Percentiles rank a stretch among this genome's conserved stretches.
These are phyloP conservation scores for Penicillium italicum DNA, from an alignment of 2,329 filamentous ascomycete species.

Conservation along the genomic window DNA sequence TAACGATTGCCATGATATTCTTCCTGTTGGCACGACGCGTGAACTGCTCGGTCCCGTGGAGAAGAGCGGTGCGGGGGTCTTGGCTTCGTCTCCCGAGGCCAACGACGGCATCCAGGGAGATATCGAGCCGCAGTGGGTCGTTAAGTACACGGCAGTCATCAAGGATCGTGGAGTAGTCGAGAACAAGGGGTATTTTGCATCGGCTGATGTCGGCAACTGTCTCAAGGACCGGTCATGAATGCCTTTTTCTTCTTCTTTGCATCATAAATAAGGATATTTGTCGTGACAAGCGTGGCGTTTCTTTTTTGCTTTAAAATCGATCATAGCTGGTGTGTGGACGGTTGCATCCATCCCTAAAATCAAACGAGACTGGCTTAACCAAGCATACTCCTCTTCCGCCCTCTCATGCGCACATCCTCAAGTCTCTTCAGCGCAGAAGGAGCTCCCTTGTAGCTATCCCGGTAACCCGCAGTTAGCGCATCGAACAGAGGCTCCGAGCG, in stretches of 20 bases:
- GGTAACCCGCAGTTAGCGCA: constrained; percentile 72
- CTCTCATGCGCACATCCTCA: constrained; percentile 89
- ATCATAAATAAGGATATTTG: neutral
- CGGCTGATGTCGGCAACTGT: constrained; percentile 63
- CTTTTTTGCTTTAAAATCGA: constrained; percentile 8
- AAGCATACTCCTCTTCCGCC: constrained; percentile 94
- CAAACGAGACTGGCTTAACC: constrained; percentile 54
- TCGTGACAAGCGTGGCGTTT: constrained; percentile 25
- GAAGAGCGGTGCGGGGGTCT: constrained; percentile 71
- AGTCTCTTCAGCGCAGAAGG: constrained; percentile 71
- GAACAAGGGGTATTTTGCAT: constrained; percentile 96
- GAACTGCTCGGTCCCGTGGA: constrained; percentile 74
- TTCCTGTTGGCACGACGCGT: constrained; percentile 78
- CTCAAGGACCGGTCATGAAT: constrained; percentile 31
- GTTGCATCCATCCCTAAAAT: constrained; percentile 9
- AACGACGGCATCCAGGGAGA: constrained; percentile 66
- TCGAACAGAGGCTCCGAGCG: constrained; percentile 72
- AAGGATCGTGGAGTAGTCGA: constrained; percentile 92
- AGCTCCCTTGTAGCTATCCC: constrained; percentile 69
- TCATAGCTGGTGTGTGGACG: constrained; percentile 5
- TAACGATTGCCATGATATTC: constrained; percentile 86
- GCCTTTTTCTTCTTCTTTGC: neutral
- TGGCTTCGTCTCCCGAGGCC: constrained; percentile 58
- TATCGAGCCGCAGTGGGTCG: constrained; percentile 85
- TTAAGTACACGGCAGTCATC: constrained; percentile 95